These are phyloP conservation scores for Sordaria brevicollis DNA, from an alignment of 495 filamentous ascomycete genomes.

Conservation along the genomic window DNA sequence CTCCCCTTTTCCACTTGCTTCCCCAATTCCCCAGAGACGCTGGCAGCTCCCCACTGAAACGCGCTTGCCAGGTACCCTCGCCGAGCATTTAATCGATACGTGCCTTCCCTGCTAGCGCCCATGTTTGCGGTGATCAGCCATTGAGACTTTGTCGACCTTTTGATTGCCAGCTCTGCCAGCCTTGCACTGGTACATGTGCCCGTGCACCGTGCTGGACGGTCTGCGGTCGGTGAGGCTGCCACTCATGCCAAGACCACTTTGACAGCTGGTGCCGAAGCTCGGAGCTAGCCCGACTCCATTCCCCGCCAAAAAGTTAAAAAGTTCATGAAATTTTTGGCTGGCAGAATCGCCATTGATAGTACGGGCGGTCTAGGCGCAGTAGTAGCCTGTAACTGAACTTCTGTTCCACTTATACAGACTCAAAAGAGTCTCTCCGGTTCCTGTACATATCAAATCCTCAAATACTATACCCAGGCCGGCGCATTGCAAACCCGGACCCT, in stretches of 20 bases:
- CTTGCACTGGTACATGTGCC: background rate
- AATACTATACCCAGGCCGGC: background rate
- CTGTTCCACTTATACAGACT: background rate
- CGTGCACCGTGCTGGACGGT: background rate
- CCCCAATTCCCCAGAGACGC: conserved; percentile 12
- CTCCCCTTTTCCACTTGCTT: conserved; percentile 13
- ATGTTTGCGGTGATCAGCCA: background rate
- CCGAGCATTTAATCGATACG: conserved; percentile 1
- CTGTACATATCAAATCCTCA: background rate
- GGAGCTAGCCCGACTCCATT: conserved; percentile 20
- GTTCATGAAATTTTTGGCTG: conserved; percentile 14
- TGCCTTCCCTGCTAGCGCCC: background rate
- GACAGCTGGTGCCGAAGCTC: conserved; percentile 1
- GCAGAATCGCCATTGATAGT: background rate
- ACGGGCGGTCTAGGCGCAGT: background rate
- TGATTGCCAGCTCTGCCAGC: background rate
- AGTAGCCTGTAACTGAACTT: background rate
- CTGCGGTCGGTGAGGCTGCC: background rate
- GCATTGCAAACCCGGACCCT: background rate
- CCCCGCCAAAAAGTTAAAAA: conserved; percentile 26
- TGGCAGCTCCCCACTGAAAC: conserved; percentile 8
- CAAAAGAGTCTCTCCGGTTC: background rate
- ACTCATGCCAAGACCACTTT: background rate
- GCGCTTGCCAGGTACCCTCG: conserved; percentile 8
- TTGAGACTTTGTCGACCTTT: background rate